Base-by-base conservation (phyloP, 352 stramenopile species). In the Poterioochromonas sp. region DNA sequence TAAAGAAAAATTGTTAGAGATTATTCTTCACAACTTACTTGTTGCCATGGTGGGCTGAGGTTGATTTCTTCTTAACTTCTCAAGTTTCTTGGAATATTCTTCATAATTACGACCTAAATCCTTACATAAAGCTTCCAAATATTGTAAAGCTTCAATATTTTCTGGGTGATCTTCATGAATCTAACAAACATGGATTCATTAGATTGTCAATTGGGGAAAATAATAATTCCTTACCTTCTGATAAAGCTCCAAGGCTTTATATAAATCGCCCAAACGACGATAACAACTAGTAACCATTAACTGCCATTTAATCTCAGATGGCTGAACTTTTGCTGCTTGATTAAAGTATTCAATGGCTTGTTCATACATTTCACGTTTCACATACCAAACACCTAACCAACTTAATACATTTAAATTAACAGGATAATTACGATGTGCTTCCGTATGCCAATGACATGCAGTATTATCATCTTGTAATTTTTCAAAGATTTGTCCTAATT, bases 221-320 rank as follows among this genome's bases (percentile, higher is more conserved):
- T n/a, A n/a, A n/a, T n/a, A n/a, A n/a, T n/a, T n/a, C n/a, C n/a
- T n/a, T n/a, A n/a, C n/a, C n/a, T 95, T 84, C 83, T 97, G 88
- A 84, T 98, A 98, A 0, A 96, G 83, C 40, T 92, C 83, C 80
- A 98, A 90, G 26, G 93, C 93, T 32, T 90, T 90, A 53, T 93
- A 87, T 80, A 95, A 95, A 29, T 91, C 87, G 2, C 91, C 92
- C 88, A 97, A 94, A 68, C 93, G 87, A n/a, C 93, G 88, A 82
- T 97, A 96, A 81, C 93, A 97, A 80, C 87, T 95, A 20, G 92
- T 95, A 58, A 97, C 90, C 93, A 98, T 98, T 74, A 98, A 88
- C 12, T 90, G 84, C 93, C 93, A 98, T 80, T 98, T 98, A 71
- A 97, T 90, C 79, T 98, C 93, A 35, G 86, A 92, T 20, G 93